phyloP scores from a whole-genome alignment of 2,329 filamentous ascomycete species.

The Plenodomus biglobosus region DNA sequence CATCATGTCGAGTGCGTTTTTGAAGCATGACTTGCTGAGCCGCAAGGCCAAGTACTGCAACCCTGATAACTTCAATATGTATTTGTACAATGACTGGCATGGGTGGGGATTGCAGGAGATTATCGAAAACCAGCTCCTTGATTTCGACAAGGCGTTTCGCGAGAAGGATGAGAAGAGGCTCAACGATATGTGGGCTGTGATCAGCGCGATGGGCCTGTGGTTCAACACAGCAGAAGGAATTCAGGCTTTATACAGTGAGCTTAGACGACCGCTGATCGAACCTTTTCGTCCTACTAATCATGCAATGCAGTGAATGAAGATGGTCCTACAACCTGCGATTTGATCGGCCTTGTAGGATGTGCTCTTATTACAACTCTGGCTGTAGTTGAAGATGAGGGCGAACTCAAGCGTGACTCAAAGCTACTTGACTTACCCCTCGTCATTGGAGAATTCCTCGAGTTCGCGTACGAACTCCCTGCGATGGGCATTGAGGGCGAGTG shows the following conservation, averaged over 20 bases:
- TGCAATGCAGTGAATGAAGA: conserved; percentile 14
- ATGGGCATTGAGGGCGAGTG: conserved; percentile 21
- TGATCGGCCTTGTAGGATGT: conserved; percentile 16
- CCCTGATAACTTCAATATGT: conserved; percentile 16
- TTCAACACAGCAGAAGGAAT: conserved; percentile 6
- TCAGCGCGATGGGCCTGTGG: conserved; percentile 19
- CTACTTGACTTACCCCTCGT: conserved; percentile 23
- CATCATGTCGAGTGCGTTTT: conserved; percentile 17
- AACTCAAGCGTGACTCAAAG: conserved; percentile 19
- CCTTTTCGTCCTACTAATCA: not conserved
- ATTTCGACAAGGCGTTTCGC: conserved; percentile 15
- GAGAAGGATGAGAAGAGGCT: conserved; percentile 5
- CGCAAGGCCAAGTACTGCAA: conserved; percentile 15
- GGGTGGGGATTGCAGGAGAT: conserved; percentile 17
- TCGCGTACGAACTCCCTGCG: conserved; percentile 9
- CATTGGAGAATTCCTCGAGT: conserved; percentile 16
- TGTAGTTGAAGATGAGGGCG: conserved; percentile 15
- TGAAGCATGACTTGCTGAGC: conserved; percentile 3
- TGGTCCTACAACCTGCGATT: conserved; percentile 3
- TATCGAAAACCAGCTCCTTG: conserved; percentile 17
- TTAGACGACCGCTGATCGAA: not conserved
- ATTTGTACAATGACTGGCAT: conserved; percentile 16
- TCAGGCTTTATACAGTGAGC: conserved; percentile 1
- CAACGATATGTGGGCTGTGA: conserved; percentile 18
- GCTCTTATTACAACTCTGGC: conserved; percentile 18